Conservation (phyloP, 2,329 filamentous ascomycete species). For the Hymenoscyphus fraxineus region DNA sequence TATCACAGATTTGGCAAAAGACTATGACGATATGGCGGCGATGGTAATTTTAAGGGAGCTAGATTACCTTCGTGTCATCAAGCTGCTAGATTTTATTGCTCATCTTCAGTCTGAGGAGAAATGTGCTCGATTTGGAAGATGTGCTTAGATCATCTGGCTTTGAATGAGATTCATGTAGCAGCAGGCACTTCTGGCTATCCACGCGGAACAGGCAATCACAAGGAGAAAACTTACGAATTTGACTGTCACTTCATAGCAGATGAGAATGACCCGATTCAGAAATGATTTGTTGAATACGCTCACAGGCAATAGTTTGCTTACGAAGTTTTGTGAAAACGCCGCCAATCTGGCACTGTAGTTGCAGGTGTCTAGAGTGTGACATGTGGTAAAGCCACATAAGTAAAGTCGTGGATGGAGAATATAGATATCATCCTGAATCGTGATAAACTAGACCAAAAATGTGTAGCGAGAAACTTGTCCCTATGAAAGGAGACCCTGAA, state of each 20-base stretch:
- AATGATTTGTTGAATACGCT: background rate
- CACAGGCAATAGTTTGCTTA: constrained; percentile 20
- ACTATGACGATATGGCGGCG: constrained; percentile 32
- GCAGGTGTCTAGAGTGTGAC: no score
- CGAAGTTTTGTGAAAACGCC: constrained; percentile 18
- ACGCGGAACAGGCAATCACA: constrained; percentile 6
- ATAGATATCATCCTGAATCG: no score
- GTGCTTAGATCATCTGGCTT: constrained; percentile 25
- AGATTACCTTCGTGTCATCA: constrained; percentile 26
- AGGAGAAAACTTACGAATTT: constrained; percentile 23
- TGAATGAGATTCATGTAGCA: constrained; percentile 24
- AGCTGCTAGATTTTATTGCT: constrained; percentile 29
- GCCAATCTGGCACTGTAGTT: no score
- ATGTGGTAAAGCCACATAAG: no score
- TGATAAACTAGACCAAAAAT: no score
- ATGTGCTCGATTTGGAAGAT: constrained; percentile 26
- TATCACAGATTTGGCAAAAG: constrained; percentile 32
- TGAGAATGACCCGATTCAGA: background rate
- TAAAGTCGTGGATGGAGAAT: no score
- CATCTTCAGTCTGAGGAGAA: constrained; percentile 25
- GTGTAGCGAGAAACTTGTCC: no score
- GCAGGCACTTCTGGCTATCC: constrained; percentile 16
- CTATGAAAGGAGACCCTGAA: no score
- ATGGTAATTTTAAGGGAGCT: constrained; percentile 31
- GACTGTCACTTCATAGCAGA: constrained; percentile 25